Evolutionary conservation across 306 rosid genomes (phyloP), one percentile per base, ranked within the genome.

Genomic region (Sicyos baderoa): DNA sequence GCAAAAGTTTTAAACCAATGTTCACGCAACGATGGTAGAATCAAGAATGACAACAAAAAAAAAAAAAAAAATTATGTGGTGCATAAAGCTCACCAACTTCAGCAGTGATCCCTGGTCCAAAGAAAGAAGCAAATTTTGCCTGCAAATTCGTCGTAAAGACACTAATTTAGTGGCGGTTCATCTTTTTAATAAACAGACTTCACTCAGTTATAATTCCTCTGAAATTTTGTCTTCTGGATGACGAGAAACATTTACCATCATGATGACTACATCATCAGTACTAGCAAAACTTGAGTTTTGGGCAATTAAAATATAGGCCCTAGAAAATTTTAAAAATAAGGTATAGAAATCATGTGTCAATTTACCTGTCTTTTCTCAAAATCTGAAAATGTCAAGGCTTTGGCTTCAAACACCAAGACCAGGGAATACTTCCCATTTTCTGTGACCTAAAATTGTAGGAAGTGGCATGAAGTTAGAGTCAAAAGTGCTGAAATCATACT

Each of bases 61-160:
- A 71, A 54, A 40, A 0, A 40, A 0, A 42, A 25, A 57, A 54
- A 25, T 25, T 10, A 25, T 8, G 52, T 9, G 32, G 18, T 27
- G 51, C 42, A 13, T 13, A 54, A 72, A 29, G 77, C 96, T 85
- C 82, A 90, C 99, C 99, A 25, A 90, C 72, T 86, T 90, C 96
- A n/a, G 99, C 96, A 25, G 90, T 77, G 62, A 93, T 81, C 74
- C 94, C 96, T 45, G 99, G 96, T 69, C 98, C 98, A 77, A 93
- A 93, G 84, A 89, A 93, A 53, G 98, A 93, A 68, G 95, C 6
- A 76, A 93, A 88, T 76, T 89, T 93, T 55, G 86, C 96, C 98
- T 93, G 68, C 40, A 81, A 58, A 61, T 73, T 74, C 11, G 9
- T 72, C 42, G 1, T 51, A 54, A 82, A 59, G 52, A 51, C 1